Evolutionary conservation across 768 basidiomycete species (phyloP).

Genomic region (Rubroboletus pulcherrimus): DNA sequence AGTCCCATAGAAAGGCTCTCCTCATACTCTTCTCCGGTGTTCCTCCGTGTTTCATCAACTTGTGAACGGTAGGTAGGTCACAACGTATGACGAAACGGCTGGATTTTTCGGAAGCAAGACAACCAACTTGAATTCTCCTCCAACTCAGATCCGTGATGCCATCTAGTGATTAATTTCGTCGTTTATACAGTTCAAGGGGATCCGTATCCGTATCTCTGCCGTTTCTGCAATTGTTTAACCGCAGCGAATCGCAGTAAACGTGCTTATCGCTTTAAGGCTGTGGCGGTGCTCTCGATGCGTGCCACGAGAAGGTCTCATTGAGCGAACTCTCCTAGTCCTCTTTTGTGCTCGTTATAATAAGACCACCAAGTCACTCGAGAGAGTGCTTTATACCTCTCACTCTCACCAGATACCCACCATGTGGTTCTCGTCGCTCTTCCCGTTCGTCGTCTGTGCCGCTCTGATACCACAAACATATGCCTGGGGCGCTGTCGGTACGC

Average conservation of each 20-base stretch:
- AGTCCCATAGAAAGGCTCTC: no score
- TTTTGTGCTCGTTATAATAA: conserved; percentile 1
- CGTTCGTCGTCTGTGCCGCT: conserved; percentile 13
- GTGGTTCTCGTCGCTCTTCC: conserved; percentile 15
- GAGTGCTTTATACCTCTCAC: background rate
- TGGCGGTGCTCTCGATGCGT: conserved; percentile 8
- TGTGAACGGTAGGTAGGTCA: no score
- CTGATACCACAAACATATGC: conserved; percentile 29
- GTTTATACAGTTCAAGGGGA: no score
- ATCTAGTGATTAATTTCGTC: no score
- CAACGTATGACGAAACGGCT: no score
- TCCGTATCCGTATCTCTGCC: no score
- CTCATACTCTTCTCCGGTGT: no score
- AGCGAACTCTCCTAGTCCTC: conserved; percentile 1
- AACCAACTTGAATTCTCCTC: no score
- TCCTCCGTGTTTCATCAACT: no score
- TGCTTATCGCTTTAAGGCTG: background rate
- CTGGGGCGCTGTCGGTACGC: conserved; percentile 41
- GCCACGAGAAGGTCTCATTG: conserved; percentile 2
- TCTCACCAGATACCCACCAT: conserved; percentile 16
- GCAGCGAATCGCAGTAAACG: background rate
- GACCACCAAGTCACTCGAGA: background rate
- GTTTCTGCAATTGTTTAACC: background rate
- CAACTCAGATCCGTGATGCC: no score
- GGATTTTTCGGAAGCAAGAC: no score